phyloP scores from a whole-genome alignment of 2,329 filamentous ascomycete genomes.

The Colletotrichum ledebouriae region DNA sequence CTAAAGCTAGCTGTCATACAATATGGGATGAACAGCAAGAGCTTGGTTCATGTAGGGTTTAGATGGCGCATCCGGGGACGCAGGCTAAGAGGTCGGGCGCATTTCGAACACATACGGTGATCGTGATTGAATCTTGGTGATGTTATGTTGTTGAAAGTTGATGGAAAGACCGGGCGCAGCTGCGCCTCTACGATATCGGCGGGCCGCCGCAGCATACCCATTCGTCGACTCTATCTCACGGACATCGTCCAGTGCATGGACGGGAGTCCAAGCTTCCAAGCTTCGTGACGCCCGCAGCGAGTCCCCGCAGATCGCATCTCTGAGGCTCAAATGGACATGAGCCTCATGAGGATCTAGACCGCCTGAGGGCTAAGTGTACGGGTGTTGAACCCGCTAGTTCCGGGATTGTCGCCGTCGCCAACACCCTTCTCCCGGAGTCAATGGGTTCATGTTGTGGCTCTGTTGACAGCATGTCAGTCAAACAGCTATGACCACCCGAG shows the following conservation, averaged over 20 bases:
- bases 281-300: background rate
- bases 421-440: background rate
- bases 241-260: conserved; percentile 16
- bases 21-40: conserved; percentile 17
- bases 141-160: background rate
- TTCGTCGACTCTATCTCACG: conserved; percentile 10
- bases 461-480: conserved; percentile 12
- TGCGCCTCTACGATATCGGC: conserved; percentile 16
- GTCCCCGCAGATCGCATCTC: conserved; percentile 11
- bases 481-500: background rate
- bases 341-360: background rate
- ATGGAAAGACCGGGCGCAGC: background rate
- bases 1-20: conserved; percentile 2
- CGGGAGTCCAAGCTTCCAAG: background rate
- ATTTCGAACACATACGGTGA: conserved; percentile 6
- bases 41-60: background rate
- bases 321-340: background rate
- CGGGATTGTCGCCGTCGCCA: background rate
- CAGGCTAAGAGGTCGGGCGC: background rate
- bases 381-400: background rate
- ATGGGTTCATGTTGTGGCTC: background rate
- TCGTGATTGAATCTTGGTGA: background rate
- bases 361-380: background rate
- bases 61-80: conserved; percentile 21
- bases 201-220: background rate